Base-by-base conservation (phyloP, 805 yeast species). In the Suhomyces sp. region DNA sequence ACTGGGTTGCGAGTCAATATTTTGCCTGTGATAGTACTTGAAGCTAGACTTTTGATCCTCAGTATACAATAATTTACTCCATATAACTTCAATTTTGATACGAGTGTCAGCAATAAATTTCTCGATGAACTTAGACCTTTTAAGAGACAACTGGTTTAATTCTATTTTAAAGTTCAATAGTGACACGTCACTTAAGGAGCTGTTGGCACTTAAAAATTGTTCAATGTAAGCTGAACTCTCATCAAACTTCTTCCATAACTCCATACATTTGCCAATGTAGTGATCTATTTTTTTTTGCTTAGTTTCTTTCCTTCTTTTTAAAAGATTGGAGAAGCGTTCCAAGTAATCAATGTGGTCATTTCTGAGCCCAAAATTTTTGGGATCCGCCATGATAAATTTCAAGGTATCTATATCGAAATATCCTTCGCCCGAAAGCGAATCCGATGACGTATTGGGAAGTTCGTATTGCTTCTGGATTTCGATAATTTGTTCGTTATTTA, bases 21-120 rank as follows among this genome's bases (percentile, higher is more conserved):
- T 6, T 31, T 56, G 51, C 4, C 29, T 8, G 7, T 46, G 43
- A 29, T 58, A 60, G 8, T 70, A 70, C 20, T 65, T 54, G 55
- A 86, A 84, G 2, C 51, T 53, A 1, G 40, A 42, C 16, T 14
- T 22, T 44, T 75, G 70, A 33, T 81, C 79, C 1, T 63, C 69
- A 1, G 68, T 71, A 42, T 73, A 82, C 54, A 73, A 79, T 46
- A 90, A 58, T 6, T 67, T 57, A 22, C 70, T 64, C 90, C 95
- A 88, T 8, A 76, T 60, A 3, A 66, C 72, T 25, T 68, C 70
- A 8, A 90, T 81, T 38, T 76, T 76, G 2, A 51, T 48, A 54
- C 91, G 70, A 2, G 83, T 68, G 29, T 78, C 83, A 5, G 63
- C 51, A 9, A 90, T 83, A 40, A 90, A 81, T 14, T 76, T 76